Evolutionary conservation across 345 rosid genomes (phyloP), one percentile per base, ranked within the genome.

Genomic region (Salix exigua): DNA sequence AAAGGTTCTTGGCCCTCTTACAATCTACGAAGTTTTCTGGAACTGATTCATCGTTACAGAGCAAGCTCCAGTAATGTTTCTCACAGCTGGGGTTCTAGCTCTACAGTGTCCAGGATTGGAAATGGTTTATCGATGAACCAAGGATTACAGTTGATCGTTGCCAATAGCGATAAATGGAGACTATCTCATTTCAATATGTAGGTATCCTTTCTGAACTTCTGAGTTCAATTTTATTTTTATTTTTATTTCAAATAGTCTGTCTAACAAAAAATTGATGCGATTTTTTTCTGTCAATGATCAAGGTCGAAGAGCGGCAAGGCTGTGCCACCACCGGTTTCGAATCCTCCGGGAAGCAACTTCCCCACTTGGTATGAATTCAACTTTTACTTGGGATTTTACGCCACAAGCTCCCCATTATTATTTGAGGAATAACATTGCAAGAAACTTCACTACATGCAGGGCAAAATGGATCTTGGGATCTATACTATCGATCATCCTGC

Each of bases 401-500:
- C 42, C 42, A 2, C 46, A 42, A 42, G 46, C 14, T 42, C 13
- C 46, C 46, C 14, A 0, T 40, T 40, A 40, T 40, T 11, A 42
- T 10, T 42, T 42, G 46, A 11, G 46, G 14, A 11, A 2, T 42
- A 42, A 42, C 46, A 42, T 42, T 42, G 46, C 46, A 42, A 42
- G 46, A 42, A 42, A 42, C 46, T 11, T 3, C 46, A 42, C 46
- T 42, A 11, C 1, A 42, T 42, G 46, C 46, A 42, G 46, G 46
- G 46, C 46, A 42, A 42, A 42, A 42, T 42, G 46, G 91, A 3
- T 86, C 38, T 7, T 89, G 77, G 98, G 91, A 51, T 81, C 90
- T 60, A 48, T 84, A 33, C 65, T 92, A 8, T 64, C 91, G 26
- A 18, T 94, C 28, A 33, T 86, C 3, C 63, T 90, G 28, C 89